Conservation (phyloP, 2,329 filamentous ascomycete species). For the Emergomyces pasteurianus region DNA sequence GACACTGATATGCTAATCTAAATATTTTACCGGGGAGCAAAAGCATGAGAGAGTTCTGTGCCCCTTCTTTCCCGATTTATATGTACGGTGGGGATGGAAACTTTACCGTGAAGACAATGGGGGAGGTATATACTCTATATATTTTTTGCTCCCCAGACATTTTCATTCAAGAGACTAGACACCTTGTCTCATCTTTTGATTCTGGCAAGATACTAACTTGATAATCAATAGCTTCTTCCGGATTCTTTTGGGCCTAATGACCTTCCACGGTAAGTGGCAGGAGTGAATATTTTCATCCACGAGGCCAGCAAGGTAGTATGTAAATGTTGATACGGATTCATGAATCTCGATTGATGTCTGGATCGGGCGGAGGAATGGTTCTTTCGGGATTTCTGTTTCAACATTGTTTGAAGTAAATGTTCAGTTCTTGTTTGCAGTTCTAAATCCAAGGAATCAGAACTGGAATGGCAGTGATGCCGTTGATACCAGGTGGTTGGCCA, state of each 20-base stretch:
- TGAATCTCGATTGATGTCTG: neutral
- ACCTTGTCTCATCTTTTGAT: neutral
- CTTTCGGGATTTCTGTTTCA: neutral
- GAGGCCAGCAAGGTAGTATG: neutral
- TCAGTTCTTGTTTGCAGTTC: too few species aligned
- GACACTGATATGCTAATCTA: neutral
- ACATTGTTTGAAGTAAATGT: neutral
- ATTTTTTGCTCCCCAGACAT: neutral
- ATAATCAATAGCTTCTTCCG: conserved; percentile 46
- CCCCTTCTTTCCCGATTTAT: conserved; percentile 60
- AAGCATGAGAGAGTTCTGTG: conserved; percentile 62
- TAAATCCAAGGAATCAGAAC: too few species aligned
- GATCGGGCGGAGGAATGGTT: neutral
- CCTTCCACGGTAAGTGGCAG: conserved; percentile 26
- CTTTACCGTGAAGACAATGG: conserved; percentile 32
- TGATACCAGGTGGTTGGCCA: neutral
- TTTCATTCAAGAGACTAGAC: neutral
- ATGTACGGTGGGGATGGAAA: conserved; percentile 83
- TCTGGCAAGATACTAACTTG: neutral
- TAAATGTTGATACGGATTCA: neutral
- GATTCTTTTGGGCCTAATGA: conserved; percentile 56
- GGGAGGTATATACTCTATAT: conserved; percentile 21
- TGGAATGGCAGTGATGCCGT: too few species aligned
- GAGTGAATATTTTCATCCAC: neutral
- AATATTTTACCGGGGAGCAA: neutral